Percentiles rank a stretch among this genome's conserved stretches.
These are phyloP conservation scores for Penicilliopsis zonata DNA, from an alignment of 495 filamentous ascomycete species.

Conservation along the genomic window DNA sequence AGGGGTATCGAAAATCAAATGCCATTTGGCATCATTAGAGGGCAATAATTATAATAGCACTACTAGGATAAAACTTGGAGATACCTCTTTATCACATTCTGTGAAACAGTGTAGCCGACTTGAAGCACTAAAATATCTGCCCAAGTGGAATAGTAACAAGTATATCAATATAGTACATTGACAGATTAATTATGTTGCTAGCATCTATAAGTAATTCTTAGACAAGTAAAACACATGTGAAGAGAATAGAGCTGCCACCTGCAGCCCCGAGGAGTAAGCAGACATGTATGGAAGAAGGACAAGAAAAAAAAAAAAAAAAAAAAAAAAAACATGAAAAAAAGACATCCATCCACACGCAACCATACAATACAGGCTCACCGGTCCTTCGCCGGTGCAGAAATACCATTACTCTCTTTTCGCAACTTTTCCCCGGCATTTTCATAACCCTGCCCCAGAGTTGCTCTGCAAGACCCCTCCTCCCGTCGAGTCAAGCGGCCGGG, in stretches of 20 bases:
- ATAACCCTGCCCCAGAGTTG: neutral
- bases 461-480: neutral
- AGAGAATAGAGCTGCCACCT: neutral
- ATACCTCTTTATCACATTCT: too few species aligned
- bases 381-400: too few species aligned
- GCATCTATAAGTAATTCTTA: neutral
- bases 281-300: constrained; percentile 4
- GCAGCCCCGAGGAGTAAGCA: constrained; percentile 24
- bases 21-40: too few species aligned
- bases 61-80: too few species aligned
- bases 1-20: too few species aligned
- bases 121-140: too few species aligned
- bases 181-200: neutral
- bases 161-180: neutral
- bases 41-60: too few species aligned
- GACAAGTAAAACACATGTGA: neutral
- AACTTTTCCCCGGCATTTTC: neutral
- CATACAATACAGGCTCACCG: too few species aligned
- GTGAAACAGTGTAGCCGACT: too few species aligned
- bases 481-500: neutral
- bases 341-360: too few species aligned
- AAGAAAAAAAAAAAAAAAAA: constrained; percentile 3
- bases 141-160: neutral
- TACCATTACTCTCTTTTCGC: too few species aligned
- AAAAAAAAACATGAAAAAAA: constrained; percentile 23